Conservation (phyloP, 2,329 filamentous ascomycete species). For the Dothideomycetidae sp. region DNA sequence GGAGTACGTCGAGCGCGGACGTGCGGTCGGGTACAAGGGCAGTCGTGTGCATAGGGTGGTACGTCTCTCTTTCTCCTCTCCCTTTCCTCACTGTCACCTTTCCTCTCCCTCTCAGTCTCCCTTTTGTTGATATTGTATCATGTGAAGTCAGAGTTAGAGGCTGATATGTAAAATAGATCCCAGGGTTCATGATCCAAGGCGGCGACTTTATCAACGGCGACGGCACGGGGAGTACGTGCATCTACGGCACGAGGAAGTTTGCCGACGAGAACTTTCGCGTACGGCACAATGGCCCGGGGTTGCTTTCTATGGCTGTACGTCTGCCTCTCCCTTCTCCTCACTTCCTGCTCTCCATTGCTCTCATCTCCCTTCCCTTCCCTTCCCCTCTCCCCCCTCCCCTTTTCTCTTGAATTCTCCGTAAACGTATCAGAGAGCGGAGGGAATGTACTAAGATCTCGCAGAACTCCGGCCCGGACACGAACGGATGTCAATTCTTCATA, state of each 20-base stretch:
- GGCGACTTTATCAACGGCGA: constrained; percentile 92
- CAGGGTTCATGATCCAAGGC: constrained; percentile 94
- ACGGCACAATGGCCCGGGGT: constrained; percentile 63
- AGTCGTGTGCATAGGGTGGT: constrained; percentile 90
- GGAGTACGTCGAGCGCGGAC: constrained; percentile 67
- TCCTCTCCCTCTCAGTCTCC: no score
- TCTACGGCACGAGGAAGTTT: constrained; percentile 76
- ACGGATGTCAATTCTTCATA: constrained; percentile 96
- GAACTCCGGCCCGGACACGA: constrained; percentile 85
- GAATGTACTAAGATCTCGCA: constrained; percentile 24
- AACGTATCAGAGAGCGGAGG: no score
- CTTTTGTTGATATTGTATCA: no score
- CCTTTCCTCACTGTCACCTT: no score
- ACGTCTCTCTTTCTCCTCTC: constrained; percentile 25
- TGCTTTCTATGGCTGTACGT: constrained; percentile 86
- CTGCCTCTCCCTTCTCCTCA: constrained; percentile 1
- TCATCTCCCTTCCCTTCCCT: constrained; percentile 1
- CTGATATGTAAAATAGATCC: constrained; percentile 60
- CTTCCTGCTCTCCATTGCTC: neutral
- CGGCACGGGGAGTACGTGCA: constrained; percentile 65
- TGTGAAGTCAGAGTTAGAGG: no score
- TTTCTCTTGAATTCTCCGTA: constrained; percentile 1
- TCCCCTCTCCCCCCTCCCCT: constrained; percentile 7
- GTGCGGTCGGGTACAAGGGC: constrained; percentile 85
- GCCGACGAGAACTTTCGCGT: constrained; percentile 78